Evolutionary conservation across 805 yeast genomes (phyloP).

Genomic region (Yarrowia sp.): DNA sequence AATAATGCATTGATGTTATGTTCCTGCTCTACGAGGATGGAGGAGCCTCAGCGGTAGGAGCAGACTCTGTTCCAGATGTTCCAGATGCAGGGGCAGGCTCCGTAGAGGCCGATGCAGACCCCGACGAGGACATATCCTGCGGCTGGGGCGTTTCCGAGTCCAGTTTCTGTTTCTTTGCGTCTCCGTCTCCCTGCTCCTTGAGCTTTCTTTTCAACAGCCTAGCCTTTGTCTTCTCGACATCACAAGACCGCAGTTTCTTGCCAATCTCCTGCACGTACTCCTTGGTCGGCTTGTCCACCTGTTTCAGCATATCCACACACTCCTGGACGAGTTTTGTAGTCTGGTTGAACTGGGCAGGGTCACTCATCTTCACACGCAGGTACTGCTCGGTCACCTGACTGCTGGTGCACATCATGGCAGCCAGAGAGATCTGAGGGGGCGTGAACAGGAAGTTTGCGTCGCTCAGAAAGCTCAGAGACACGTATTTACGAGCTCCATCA

Average conservation of each 20-base stretch:
- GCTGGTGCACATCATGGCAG: slow-evolving; percentile 76
- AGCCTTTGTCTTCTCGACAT: slow-evolving; percentile 16
- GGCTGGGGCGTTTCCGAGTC: slow-evolving; percentile 29
- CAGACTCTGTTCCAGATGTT: not conserved
- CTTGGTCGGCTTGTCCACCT: slow-evolving; percentile 42
- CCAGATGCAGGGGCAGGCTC: not conserved
- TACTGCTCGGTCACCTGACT: slow-evolving; percentile 69
- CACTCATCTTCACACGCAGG: slow-evolving; percentile 65
- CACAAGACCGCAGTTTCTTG: slow-evolving; percentile 49
- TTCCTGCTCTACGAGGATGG: not conserved
- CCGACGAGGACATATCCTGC: not conserved
- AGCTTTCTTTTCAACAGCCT: slow-evolving; percentile 16
- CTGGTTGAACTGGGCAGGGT: slow-evolving; percentile 15
- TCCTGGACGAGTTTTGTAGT: slow-evolving; percentile 45
- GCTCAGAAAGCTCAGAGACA: slow-evolving; percentile 72
- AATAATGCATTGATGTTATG: slow-evolving; percentile 7
- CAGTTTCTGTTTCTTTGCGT: slow-evolving; percentile 16
- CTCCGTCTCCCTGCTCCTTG: slow-evolving; percentile 19
- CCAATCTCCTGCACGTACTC: slow-evolving; percentile 50
- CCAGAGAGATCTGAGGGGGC: slow-evolving; percentile 95
- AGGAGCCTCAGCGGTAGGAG: not conserved
- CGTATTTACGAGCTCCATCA: slow-evolving; percentile 70
- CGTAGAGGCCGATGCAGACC: not conserved
- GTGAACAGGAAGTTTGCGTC: slow-evolving; percentile 81
- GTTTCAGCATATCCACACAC: slow-evolving; percentile 44